Evolutionary conservation across 208 protist species (phyloP).

Genomic region (Crithidia thermophila): DNA sequence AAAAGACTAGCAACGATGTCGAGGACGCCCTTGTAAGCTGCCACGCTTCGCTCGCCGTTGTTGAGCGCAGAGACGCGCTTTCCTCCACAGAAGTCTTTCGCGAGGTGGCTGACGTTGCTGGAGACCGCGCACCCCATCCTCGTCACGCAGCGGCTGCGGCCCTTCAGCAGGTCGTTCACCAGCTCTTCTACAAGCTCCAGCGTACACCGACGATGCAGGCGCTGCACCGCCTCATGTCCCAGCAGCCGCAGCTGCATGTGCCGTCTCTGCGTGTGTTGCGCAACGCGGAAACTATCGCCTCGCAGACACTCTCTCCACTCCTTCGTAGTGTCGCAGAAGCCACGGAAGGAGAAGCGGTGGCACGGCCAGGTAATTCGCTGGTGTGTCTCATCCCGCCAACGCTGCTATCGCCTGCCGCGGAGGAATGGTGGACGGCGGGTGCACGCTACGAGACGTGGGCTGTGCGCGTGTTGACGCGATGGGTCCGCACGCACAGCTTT

Average conservation of each 20-base stretch:
- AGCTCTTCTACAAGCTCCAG: slow-evolving; percentile 21
- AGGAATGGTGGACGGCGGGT: no score
- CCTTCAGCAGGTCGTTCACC: slow-evolving; percentile 14
- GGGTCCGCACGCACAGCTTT: slow-evolving; percentile 16
- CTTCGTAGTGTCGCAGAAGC: no score
- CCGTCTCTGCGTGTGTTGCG: slow-evolving; percentile 19
- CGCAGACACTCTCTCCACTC: no score
- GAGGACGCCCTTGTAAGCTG: background rate
- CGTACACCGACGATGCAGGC: slow-evolving; percentile 28
- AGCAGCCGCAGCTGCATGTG: slow-evolving; percentile 27
- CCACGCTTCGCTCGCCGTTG: background rate
- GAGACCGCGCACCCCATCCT: no score
- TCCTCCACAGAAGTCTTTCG: background rate
- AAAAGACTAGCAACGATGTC: background rate
- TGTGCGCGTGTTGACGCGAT: slow-evolving; percentile 15
- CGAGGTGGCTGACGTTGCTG: background rate
- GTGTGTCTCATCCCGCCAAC: no score
- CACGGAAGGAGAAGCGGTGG: no score
- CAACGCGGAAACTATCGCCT: slow-evolving; percentile 11
- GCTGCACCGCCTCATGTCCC: slow-evolving; percentile 10
- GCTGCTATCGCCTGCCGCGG: no score
- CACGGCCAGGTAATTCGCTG: no score
- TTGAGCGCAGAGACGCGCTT: background rate
- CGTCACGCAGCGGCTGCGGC: slow-evolving; percentile 14
- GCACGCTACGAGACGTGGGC: slow-evolving; percentile 16